Conservation (phyloP, 1,284 basidiomycete species). For the Microbotryomycetes sp. region DNA sequence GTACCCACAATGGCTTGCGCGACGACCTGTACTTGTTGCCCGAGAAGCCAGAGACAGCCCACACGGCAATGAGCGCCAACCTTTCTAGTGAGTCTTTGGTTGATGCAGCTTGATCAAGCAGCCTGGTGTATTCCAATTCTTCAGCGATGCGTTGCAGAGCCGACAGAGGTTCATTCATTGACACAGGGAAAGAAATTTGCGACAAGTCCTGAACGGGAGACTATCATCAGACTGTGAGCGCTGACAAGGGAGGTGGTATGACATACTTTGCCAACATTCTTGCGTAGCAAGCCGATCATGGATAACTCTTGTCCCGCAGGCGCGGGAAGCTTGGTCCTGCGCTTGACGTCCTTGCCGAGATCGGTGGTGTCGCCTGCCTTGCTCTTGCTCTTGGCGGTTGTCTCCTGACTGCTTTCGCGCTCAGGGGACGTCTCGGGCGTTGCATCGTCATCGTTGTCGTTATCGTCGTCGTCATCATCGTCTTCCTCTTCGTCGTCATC, state of each 20-base stretch:
- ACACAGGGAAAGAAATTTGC: slow-evolving; percentile 73
- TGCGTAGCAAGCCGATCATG: slow-evolving; percentile 77
- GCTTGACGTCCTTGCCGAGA: slow-evolving; percentile 38
- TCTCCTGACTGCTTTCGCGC: slow-evolving; percentile 8
- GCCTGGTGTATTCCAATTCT: slow-evolving; percentile 69
- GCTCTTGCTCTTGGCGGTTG: slow-evolving; percentile 15
- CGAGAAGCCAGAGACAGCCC: slow-evolving; percentile 67
- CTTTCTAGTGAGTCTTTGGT: slow-evolving; percentile 61
- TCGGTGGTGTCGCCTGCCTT: background rate
- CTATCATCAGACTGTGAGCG: background rate
- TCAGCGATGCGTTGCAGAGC: slow-evolving; percentile 66
- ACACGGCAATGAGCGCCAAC: slow-evolving; percentile 71
- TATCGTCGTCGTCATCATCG: background rate
- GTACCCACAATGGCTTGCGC: slow-evolving; percentile 74
- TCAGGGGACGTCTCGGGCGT: background rate
- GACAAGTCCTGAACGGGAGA: slow-evolving; percentile 62
- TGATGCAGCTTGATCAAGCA: slow-evolving; percentile 58
- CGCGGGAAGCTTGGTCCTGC: slow-evolving; percentile 59
- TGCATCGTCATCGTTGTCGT: background rate
- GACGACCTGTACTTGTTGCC: slow-evolving; percentile 68
- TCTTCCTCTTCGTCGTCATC: slow-evolving; percentile 6
- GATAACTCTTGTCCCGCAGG: slow-evolving; percentile 71
- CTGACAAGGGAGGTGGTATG: background rate
- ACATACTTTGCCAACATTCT: slow-evolving; percentile 80
- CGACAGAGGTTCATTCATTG: slow-evolving; percentile 81